These are phyloP conservation scores for Scheffersomyces ergatensis DNA, from an alignment of 805 yeast genomes.

Conservation along the genomic window DNA sequence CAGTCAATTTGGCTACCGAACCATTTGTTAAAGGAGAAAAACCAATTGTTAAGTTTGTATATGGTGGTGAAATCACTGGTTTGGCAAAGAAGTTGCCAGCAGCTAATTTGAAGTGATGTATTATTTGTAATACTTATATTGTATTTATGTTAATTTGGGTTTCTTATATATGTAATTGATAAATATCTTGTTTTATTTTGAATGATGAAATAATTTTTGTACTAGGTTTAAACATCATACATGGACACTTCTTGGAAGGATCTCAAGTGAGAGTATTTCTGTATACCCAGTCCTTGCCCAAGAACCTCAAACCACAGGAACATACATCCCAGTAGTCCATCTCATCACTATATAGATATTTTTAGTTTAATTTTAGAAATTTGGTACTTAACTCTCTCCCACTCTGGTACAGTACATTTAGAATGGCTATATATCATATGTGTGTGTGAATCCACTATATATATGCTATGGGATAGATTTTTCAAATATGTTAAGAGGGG, in stretches of 20 bases:
- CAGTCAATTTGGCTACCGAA: constrained; percentile 36
- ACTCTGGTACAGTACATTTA: constrained; percentile 50
- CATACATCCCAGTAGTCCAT: constrained; percentile 52
- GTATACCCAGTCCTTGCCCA: constrained; percentile 35
- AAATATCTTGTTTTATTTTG: too few relatives aligned
- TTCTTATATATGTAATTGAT: too few relatives aligned
- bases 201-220: too few relatives aligned
- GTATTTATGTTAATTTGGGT: too few relatives aligned
- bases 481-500: too few relatives aligned
- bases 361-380: constrained; percentile 39
- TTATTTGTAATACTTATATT: too few relatives aligned
- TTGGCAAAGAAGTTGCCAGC: constrained; percentile 15
- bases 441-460: constrained; percentile 67
- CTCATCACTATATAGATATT: constrained; percentile 52
- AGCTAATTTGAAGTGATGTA: too few relatives aligned
- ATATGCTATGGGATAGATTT: too few relatives aligned
- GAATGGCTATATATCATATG: constrained; percentile 63
- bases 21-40: constrained; percentile 10
- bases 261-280: constrained; percentile 29
- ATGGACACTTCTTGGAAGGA: constrained; percentile 15
- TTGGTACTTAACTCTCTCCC: too few relatives aligned
- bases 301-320: constrained; percentile 33
- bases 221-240: too few relatives aligned
- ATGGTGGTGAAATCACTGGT: constrained; percentile 16
- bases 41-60: constrained; percentile 20